Evolutionary conservation across 2,329 filamentous ascomycete genomes (phyloP).

Genomic region (Keithomyces neogunnii): DNA sequence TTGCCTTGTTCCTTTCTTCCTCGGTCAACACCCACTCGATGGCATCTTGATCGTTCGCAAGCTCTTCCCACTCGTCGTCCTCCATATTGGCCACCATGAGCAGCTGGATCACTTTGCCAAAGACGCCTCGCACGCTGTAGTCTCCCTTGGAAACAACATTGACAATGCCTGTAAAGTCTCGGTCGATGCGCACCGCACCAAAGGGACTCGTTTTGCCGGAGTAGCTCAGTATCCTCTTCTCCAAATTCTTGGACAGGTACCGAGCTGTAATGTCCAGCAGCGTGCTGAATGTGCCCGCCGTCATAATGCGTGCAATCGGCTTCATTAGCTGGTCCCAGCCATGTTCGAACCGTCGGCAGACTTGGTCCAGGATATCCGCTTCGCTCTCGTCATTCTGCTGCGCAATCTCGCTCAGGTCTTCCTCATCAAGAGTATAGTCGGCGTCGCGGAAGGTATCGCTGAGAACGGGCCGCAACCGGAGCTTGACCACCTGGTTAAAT

Average conservation of each 20-base stretch:
- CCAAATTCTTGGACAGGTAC: conserved; percentile 69
- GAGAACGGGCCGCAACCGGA: conserved; percentile 74
- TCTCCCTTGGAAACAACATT: conserved; percentile 58
- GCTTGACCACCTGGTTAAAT: conserved; percentile 80
- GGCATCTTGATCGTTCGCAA: conserved; percentile 45
- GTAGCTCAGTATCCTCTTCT: conserved; percentile 80
- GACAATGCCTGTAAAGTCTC: conserved; percentile 73
- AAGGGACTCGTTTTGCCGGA: conserved; percentile 72
- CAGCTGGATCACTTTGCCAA: conserved; percentile 70
- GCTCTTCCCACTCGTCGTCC: conserved; percentile 87
- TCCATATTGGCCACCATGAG: conserved; percentile 89
- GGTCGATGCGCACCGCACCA: conserved; percentile 74
- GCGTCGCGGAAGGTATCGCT: conserved; percentile 85
- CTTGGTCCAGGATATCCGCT: conserved; percentile 52
- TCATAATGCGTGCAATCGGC: conserved; percentile 79
- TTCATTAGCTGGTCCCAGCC: conserved; percentile 81
- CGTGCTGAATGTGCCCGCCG: conserved; percentile 64
- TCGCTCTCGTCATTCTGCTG: conserved; percentile 45
- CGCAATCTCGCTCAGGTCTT: conserved; percentile 49
- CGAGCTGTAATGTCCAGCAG: conserved; percentile 66
- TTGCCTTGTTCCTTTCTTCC: conserved; percentile 66
- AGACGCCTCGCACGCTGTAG: conserved; percentile 70
- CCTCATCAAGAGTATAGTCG: conserved; percentile 67
- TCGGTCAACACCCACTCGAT: conserved; percentile 64
- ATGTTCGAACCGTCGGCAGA: conserved; percentile 71